Evolutionary conservation across 805 yeast species (phyloP), one percentile per base, ranked within the genome.

Genomic region (Candida maesae): DNA sequence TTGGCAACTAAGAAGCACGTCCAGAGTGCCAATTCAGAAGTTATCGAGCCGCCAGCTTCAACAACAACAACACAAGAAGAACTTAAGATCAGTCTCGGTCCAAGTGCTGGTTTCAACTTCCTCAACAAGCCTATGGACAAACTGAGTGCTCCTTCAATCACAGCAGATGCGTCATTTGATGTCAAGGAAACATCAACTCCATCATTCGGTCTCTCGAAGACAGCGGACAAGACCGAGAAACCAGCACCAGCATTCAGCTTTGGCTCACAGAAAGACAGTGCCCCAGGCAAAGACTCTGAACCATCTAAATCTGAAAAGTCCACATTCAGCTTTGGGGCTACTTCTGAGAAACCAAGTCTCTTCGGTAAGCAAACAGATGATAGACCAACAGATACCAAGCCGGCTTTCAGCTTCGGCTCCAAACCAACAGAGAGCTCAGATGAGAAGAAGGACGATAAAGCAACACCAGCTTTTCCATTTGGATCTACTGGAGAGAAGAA

Each of bases 51-150:
- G 14, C 21, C 23, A 30, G 9, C 39, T n/a, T 17, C 23, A 2
- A 6, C 40, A 4, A 21, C 40, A 4, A 21, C 21, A 3, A 16
- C 14, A 6, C 20, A 19, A 20, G 32, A 25, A 10, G 41, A 42
- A n/a, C 31, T 33, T 15, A 38, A 34, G 18, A 25, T 39, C 17
- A 35, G 21, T 13, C 10, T 42, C 13, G 60, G 58, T 2, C 61
- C 61, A 43, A 57, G 61, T 47, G 53, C 61, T 6, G 61, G 61
- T 2, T 57, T 57, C 49, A 56, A 50, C 35, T 57, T 57, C 47
- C 17, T 56, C 29, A 42, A 40, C 5, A 45, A 39, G 18, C 39
- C 34, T 9, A 15, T n/a, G 15, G 27, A 35, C 18, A 17, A 9
- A 10, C 25, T 3, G 13, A 27, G 14, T 26, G 7, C 24, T n/a